Base-by-base conservation (phyloP, 352 stramenopile genomes). In the Paralagenidium karlingii region DNA sequence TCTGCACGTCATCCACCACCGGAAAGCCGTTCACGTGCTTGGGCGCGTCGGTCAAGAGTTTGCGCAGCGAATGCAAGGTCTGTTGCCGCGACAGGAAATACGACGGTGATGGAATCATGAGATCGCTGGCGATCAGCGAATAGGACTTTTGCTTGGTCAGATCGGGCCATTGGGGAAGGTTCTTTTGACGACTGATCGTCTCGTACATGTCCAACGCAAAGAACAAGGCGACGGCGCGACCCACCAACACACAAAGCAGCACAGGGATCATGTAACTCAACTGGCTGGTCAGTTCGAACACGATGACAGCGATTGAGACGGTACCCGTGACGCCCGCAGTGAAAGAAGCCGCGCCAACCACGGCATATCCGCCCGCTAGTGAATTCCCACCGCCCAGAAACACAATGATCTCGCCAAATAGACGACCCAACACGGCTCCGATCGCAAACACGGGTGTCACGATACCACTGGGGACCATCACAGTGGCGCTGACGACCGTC, bases 371-470 rank as follows among this genome's bases (percentile, higher is more conserved):
- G 11, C 66, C 79, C 3, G 78, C 63, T 10, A 78, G 34, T 15
- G 68, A 59, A 24, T 59, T 50, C n/a, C 61, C 58, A 2, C 66
- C 53, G 10, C 67, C 68, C 1, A 80, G 34, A 15, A 74, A 56
- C 30, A 82, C 58, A 1, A 87, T 56, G 29, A 82, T 53, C 47
- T 96, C 85, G 22, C 88, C 88, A 64, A 94, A 90, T 9, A 96
- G 55, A 7, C 88, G 68, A 3, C 88, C 88, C 13, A 96, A 49
- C 2, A 65, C 70, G 3, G 79, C 79, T n/a, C 88, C 88, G 22
- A 93, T 68, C 3, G 86, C 65, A 47, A 97, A 97, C 16, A 95
- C 64, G 1, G 88, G 87, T 15, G 82, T 94, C 33, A 96, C 90
- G 24, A 96, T 71, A 5, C 88, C 88, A 18, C 80, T 82, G 3